A percentile compares a stretch with the other conserved stretches of the same genome.
Evolutionary conservation across 345 rosid genomes (phyloP).

Genomic region (Aquilaria yunnanensis): DNA sequence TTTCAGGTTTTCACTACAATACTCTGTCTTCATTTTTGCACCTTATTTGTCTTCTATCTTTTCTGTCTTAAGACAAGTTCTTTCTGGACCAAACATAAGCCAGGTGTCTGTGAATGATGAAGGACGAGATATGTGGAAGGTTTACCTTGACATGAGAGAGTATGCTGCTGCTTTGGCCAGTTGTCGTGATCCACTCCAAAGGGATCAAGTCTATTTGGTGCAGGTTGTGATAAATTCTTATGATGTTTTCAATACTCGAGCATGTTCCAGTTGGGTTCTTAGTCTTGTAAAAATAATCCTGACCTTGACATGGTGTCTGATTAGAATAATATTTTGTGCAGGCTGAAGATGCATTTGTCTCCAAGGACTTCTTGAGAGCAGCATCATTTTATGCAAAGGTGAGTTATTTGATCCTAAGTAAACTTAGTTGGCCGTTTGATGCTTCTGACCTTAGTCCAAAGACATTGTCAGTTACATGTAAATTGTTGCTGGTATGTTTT

Average conservation of each 20-base stretch:
- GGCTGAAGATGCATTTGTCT: slow-evolving; percentile 89
- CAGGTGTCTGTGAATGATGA: slow-evolving; percentile 96
- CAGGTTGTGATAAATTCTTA: slow-evolving; percentile 49
- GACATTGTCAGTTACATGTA: too few relatives aligned
- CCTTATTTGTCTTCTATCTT: background rate
- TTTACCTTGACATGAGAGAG: slow-evolving; percentile 87
- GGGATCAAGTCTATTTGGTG: slow-evolving; percentile 94
- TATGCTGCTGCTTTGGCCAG: slow-evolving; percentile 93
- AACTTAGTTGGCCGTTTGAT: too few relatives aligned
- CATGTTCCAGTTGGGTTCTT: slow-evolving; percentile 2
- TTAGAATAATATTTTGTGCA: slow-evolving; percentile 39
- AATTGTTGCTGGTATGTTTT: background rate
- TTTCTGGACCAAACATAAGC: slow-evolving; percentile 9
- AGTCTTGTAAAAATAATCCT: slow-evolving; percentile 12
- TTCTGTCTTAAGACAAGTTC: slow-evolving; percentile 5
- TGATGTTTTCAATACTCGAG: background rate
- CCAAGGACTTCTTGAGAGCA: slow-evolving; percentile 87
- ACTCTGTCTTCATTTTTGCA: slow-evolving; percentile 14
- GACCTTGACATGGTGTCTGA: slow-evolving; percentile 16
- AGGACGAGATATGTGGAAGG: slow-evolving; percentile 99
- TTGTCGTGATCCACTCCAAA: slow-evolving; percentile 85
- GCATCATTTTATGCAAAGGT: slow-evolving; percentile 98
- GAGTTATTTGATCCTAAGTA: slow-evolving; percentile 13
- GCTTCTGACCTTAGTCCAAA: too few relatives aligned
- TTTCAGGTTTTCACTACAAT: slow-evolving; percentile 58